phyloP scores from a whole-genome alignment of 1,284 basidiomycete species.

The Moesziomyces globuligerus region DNA sequence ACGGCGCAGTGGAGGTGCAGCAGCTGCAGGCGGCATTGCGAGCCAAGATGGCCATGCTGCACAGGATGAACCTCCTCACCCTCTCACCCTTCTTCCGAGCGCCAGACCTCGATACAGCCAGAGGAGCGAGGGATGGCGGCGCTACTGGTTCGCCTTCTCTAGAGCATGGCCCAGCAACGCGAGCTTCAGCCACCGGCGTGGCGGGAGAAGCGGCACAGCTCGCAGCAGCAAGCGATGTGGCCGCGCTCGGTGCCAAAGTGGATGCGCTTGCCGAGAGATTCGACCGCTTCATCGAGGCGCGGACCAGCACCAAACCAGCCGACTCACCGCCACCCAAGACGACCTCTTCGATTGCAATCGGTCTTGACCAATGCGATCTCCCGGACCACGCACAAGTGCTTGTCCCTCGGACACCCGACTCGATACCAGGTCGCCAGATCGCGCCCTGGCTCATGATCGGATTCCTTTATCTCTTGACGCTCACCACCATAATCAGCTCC shows the following conservation, averaged over 20 bases:
- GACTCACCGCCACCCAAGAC: neutral
- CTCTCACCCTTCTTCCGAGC: neutral
- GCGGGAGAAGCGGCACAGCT: neutral
- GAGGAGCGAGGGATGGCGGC: neutral
- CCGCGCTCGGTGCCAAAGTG: constrained; percentile 10
- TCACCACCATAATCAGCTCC: constrained; percentile 6
- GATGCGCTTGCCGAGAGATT: constrained; percentile 13
- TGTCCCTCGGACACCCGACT: too few species aligned
- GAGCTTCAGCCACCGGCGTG: neutral
- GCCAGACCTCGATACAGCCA: neutral
- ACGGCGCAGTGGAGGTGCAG: neutral
- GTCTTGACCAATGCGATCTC: neutral
- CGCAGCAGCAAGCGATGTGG: neutral
- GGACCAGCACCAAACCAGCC: neutral
- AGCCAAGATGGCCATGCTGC: constrained; percentile 16
- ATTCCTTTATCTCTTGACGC: neutral
- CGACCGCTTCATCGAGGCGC: constrained; percentile 4
- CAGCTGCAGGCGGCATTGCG: neutral
- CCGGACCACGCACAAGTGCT: too few species aligned
- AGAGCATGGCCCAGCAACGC: neutral
- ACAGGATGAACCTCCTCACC: constrained; percentile 20
- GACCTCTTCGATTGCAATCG: neutral
- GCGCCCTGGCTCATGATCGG: constrained; percentile 2
- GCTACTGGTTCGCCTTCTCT: neutral
- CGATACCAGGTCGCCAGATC: too few species aligned